Conservation (phyloP, 208 protist genomes). For the Acanthamoeba castellanii region DNA sequence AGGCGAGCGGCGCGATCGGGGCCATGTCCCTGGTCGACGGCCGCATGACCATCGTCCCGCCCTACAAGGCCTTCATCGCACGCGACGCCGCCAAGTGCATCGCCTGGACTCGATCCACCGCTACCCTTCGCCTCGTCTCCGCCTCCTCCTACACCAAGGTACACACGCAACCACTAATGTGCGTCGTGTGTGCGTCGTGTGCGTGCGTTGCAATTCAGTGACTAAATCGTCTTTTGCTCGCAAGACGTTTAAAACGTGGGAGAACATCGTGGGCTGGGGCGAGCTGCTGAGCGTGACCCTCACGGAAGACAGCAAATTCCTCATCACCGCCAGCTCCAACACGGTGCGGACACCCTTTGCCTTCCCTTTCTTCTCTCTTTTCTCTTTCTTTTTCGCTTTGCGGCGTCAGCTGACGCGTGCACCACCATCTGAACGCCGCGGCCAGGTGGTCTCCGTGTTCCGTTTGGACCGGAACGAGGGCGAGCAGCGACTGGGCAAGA, state of each 20-base stretch:
- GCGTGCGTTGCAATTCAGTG: too few relatives aligned
- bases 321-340: constrained; percentile 49
- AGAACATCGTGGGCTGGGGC: constrained; percentile 54
- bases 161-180: background rate
- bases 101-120: constrained; percentile 44
- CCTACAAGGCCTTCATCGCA: constrained; percentile 52
- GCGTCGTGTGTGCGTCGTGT: background rate
- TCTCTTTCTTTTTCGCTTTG: too few relatives aligned
- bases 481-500: constrained; percentile 8
- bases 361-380: background rate
- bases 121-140: constrained; percentile 32
- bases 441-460: constrained; percentile 40
- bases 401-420: background rate
- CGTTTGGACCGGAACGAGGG: constrained; percentile 3
- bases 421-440: background rate
- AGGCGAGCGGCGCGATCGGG: constrained; percentile 3
- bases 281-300: background rate
- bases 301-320: constrained; percentile 7
- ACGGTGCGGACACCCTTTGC: background rate
- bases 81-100: constrained; percentile 10
- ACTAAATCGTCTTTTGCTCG: background rate
- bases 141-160: background rate
- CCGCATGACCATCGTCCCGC: background rate
- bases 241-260: constrained; percentile 19
- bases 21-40: constrained; percentile 3